Conservation (phyloP, 306 rosid species). For the Cucurbita argyrosperma region DNA sequence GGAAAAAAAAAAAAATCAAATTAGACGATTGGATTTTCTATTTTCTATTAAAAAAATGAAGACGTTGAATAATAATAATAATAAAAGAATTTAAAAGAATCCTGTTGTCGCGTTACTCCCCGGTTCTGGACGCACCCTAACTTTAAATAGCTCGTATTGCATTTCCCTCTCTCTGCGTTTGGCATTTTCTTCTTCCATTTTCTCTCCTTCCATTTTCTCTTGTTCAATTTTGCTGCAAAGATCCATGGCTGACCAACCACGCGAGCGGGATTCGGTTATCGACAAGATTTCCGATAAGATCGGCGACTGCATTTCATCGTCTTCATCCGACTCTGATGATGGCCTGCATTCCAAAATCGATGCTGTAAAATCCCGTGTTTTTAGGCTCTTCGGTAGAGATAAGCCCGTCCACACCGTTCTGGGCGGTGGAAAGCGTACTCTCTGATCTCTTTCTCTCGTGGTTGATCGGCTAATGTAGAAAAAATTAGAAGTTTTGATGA, state of each 20-base stretch:
- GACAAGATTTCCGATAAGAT: conserved; percentile 37
- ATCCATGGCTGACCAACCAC: conserved; percentile 27
- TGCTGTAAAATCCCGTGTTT: conserved; percentile 20
- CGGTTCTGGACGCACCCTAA: neutral
- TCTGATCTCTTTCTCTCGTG: neutral
- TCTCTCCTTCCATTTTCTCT: neutral
- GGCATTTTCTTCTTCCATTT: neutral
- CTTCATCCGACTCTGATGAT: conserved; percentile 30
- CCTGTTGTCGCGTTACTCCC: neutral
- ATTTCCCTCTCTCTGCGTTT: neutral
- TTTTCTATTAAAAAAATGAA: no score
- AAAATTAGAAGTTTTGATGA: neutral
- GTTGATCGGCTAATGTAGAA: conserved; percentile 13
- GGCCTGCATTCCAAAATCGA: conserved; percentile 9
- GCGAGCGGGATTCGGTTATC: conserved; percentile 18
- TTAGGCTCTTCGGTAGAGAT: conserved; percentile 71
- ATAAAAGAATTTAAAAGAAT: neutral
- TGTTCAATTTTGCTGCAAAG: neutral
- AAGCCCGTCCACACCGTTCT: conserved; percentile 63
- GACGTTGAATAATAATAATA: no score
- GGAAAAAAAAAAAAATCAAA: no score
- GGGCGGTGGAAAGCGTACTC: conserved; percentile 68
- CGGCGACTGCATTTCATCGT: conserved; percentile 21
- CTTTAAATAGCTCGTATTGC: conserved; percentile 18
- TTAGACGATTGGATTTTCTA: no score